Evolutionary conservation across 129 eudicot genomes (phyloP).

Genomic region (Heracleum sosnowskyi): DNA sequence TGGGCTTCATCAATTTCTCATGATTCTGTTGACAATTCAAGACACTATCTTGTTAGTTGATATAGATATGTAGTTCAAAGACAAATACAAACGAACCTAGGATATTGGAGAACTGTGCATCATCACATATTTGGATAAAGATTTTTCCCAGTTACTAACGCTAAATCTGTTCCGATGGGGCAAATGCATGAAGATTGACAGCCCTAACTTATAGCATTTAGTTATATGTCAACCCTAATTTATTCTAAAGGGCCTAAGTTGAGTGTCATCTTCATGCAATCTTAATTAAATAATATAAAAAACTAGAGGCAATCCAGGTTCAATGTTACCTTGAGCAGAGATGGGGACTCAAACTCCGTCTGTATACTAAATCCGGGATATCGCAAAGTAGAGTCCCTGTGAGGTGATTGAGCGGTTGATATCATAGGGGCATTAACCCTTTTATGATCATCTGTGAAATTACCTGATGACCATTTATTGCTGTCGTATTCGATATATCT

Average conservation of each 20-base stretch:
- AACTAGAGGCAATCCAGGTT: neutral
- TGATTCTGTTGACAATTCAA: conserved; percentile 25
- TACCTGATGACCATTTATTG: conserved; percentile 41
- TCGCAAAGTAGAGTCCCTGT: conserved; percentile 7
- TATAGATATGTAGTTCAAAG: neutral
- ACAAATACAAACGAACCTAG: neutral
- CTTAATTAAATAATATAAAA: no score
- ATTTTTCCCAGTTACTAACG: neutral
- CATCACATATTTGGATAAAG: neutral
- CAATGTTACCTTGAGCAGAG: conserved; percentile 27
- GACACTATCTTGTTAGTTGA: neutral
- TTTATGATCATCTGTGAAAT: conserved; percentile 12
- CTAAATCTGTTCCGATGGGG: neutral
- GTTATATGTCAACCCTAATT: neutral
- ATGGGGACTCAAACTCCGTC: conserved; percentile 16
- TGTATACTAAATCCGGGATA: neutral
- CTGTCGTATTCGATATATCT: conserved; percentile 15
- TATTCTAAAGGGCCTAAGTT: neutral
- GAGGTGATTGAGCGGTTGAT: conserved; percentile 1
- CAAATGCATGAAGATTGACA: no score
- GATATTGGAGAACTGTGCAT: neutral
- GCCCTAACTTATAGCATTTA: neutral
- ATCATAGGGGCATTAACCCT: conserved; percentile 2
- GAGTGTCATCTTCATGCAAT: neutral
- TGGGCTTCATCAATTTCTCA: conserved; percentile 20